These are phyloP conservation scores for Ochetophila trinervis DNA, from an alignment of 306 rosid species.

Conservation along the genomic window DNA sequence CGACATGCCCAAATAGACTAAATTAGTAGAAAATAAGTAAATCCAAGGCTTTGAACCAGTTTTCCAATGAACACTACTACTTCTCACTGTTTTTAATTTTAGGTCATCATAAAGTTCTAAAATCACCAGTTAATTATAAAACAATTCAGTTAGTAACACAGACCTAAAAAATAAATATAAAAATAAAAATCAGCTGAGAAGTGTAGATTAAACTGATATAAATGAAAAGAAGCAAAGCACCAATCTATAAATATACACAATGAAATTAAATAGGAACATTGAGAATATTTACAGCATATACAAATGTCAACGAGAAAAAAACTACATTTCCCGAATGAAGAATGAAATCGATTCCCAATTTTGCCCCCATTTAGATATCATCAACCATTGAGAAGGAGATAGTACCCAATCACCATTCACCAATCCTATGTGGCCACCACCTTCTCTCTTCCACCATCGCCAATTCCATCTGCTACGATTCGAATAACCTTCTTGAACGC, in stretches of 20 bases:
- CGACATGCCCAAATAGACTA: too few relatives aligned
- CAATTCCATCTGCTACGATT: conserved; percentile 50
- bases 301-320: conserved; percentile 16
- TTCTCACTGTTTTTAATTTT: too few relatives aligned
- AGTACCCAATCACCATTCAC: conserved; percentile 55
- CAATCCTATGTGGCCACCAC: conserved; percentile 47
- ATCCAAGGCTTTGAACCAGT: background rate
- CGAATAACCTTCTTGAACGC: conserved; percentile 69
- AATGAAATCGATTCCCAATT: conserved; percentile 4
- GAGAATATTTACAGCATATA: conserved; percentile 13
- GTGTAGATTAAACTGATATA: background rate
- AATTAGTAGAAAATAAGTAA: background rate
- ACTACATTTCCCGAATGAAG: background rate
- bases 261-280: background rate
- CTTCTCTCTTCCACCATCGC: conserved; percentile 61
- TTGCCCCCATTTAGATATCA: background rate
- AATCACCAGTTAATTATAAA: background rate
- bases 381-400: conserved; percentile 14
- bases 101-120: background rate
- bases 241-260: background rate
- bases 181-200: too few relatives aligned
- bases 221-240: background rate
- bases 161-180: too few relatives aligned
- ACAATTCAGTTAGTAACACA: too few relatives aligned
- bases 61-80: background rate